These are phyloP conservation scores for Uromyces viciae-fabae DNA, from an alignment of 1,284 basidiomycete species.

Conservation along the genomic window DNA sequence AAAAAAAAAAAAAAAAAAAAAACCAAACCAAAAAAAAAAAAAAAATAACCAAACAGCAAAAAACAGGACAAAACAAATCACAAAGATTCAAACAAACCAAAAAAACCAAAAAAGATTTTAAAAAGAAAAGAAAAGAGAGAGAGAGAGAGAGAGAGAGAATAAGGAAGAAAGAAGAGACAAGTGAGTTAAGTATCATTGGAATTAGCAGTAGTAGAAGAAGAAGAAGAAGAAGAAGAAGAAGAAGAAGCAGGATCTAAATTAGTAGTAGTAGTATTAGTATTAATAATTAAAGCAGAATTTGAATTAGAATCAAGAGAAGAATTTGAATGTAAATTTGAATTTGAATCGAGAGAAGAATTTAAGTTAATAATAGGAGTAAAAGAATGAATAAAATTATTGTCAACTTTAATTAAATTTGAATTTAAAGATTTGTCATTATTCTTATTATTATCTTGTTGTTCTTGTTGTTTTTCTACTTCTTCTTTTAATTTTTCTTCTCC, in stretches of 20 bases:
- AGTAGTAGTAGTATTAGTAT: not conserved
- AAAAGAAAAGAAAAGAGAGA: not conserved
- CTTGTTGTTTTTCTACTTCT: no score
- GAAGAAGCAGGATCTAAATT: not conserved
- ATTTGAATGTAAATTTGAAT: no score
- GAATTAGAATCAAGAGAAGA: no score
- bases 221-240: not conserved
- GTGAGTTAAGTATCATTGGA: not conserved
- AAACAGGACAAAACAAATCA: not conserved
- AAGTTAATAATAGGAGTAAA: no score
- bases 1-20: not conserved
- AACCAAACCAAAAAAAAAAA: conserved; percentile 4
- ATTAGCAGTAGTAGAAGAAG: not conserved
- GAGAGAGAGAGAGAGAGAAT: not conserved
- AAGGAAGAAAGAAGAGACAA: not conserved
- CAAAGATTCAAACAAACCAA: not conserved
- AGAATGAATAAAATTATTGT: no score
- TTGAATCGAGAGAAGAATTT: no score
- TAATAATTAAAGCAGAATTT: no score
- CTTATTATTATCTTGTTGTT: no score
- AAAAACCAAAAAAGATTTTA: not conserved
- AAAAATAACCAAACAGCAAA: not conserved
- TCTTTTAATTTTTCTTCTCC: no score
- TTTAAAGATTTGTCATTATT: no score
- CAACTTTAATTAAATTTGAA: no score